phyloP scores from a whole-genome alignment of 2,329 filamentous ascomycete species.

The Paracoccidioides lutzii region DNA sequence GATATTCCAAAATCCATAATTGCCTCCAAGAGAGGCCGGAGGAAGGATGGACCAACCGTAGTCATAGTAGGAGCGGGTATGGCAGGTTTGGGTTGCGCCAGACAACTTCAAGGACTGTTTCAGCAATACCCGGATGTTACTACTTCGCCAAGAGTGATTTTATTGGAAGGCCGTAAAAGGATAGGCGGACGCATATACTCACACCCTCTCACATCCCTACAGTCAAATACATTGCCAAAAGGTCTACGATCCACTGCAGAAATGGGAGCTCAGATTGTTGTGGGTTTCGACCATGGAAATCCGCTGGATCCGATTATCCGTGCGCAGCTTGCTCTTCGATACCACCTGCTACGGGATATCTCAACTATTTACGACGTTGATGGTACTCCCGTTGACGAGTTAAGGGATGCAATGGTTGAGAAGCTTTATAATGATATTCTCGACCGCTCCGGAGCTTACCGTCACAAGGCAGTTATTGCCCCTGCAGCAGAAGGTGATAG shows the following conservation, averaged over 20 bases:
- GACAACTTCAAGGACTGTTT: constrained; percentile 79
- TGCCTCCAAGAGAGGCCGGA: constrained; percentile 28
- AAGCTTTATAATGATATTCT: constrained; percentile 90
- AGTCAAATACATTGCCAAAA: constrained; percentile 38
- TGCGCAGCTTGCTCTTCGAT: constrained; percentile 75
- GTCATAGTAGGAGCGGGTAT: constrained; percentile 89
- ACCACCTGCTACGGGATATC: constrained; percentile 64
- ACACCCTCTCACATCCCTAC: constrained; percentile 51
- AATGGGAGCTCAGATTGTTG: constrained; percentile 97
- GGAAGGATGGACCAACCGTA: constrained; percentile 54
- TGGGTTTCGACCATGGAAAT: constrained; percentile 90
- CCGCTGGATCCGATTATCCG: constrained; percentile 83
- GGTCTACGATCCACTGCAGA: constrained; percentile 66
- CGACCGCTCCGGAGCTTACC: constrained; percentile 81
- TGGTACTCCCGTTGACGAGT: constrained; percentile 54
- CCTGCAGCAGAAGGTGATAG: constrained; percentile 71
- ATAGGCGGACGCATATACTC: constrained; percentile 93
- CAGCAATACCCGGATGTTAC: constrained; percentile 62
- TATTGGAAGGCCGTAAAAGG: constrained; percentile 76
- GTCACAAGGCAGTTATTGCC: constrained; percentile 58
- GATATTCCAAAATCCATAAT: constrained; percentile 44
- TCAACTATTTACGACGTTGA: constrained; percentile 76
- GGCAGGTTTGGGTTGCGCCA: constrained; percentile 79
- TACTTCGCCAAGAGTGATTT: constrained; percentile 57
- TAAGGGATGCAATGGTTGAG: constrained; percentile 71